Base-by-base conservation (phyloP, 306 rosid species). In the Macrotyloma uniflorum region DNA sequence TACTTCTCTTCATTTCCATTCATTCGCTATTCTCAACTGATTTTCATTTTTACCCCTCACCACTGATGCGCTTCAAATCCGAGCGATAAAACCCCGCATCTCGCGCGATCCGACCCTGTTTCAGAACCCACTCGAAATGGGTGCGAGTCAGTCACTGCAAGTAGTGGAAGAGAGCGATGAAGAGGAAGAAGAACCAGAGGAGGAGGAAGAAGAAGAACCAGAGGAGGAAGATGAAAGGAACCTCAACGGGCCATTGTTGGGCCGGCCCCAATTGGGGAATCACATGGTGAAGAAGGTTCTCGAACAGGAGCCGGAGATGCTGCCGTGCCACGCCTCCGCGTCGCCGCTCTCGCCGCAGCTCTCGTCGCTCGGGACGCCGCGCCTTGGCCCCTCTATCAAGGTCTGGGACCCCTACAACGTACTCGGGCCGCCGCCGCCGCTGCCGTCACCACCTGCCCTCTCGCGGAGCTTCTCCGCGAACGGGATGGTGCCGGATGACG, bases 331-430 rank as follows among this genome's bases (percentile, higher is more conserved):
- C 86, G 90, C 98, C 9, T 90, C 97, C 1, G 96, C 98, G 0
- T 95, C 98, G n/a, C 99, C 99, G 40, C 89, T 95, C 4, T 95
- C 99, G 1, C 99, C 98, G 36, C 99, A 95, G 88, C 94, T 89
- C 7, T 95, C 99, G 1, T 87, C 98, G 0, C 76, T 95, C 16
- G 99, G 98, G 1, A 95, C 99, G 30, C 98, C 99, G 63, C 89
- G 99, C 0, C 86, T 92, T 3, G 97, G 97, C 0, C 98, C 97
- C 16, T 89, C 93, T 26, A 93, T 91, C 82, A 93, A 95, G 86
- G 98, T 95, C n/a, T 95, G 97, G 97, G 99, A 95, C 70, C 98
- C 99, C 7, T 95, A 95, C 85, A 95, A 93, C 51, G 97, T 95
- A 23, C 83, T 94, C 10, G 90, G 93, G 0, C 98, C 86, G 10